phyloP scores from a whole-genome alignment of 2,329 filamentous ascomycete species.

The Colletotrichum kahawae region DNA sequence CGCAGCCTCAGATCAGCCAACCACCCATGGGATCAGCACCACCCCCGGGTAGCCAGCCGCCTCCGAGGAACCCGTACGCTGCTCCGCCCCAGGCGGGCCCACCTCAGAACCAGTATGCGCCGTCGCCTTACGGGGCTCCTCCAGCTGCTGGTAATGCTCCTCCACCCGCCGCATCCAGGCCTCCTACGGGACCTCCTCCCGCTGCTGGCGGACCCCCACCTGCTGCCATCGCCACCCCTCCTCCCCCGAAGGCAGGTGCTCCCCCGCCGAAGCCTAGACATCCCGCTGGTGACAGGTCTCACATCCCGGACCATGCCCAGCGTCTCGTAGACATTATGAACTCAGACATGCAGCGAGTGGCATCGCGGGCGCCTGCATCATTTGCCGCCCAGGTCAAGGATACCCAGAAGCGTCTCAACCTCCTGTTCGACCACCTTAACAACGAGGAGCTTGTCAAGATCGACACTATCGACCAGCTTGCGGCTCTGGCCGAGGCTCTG shows the following conservation, averaged over 20 bases:
- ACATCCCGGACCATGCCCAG: slow-evolving; percentile 80
- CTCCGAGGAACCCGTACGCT: slow-evolving; percentile 44
- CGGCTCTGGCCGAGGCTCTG: slow-evolving; percentile 68
- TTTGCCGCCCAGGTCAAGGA: slow-evolving; percentile 92
- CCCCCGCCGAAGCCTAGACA: slow-evolving; percentile 68
- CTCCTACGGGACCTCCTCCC: slow-evolving; percentile 44
- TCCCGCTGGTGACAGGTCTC: slow-evolving; percentile 85
- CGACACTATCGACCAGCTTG: slow-evolving; percentile 74
- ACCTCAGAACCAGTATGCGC: slow-evolving; percentile 64
- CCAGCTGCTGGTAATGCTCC: slow-evolving; percentile 33
- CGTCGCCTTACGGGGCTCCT: slow-evolving; percentile 54
- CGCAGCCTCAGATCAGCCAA: slow-evolving; percentile 56
- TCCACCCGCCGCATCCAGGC: slow-evolving; percentile 36
- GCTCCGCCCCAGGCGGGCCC: slow-evolving; percentile 52
- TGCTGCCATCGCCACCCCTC: slow-evolving; percentile 44
- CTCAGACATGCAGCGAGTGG: slow-evolving; percentile 87
- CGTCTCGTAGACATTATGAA: slow-evolving; percentile 82
- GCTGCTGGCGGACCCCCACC: slow-evolving; percentile 36
- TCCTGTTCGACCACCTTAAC: slow-evolving; percentile 97
- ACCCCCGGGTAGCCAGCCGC: slow-evolving; percentile 49
- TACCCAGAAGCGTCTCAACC: slow-evolving; percentile 88
- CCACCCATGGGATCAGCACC: slow-evolving; percentile 41
- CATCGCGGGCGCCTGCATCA: slow-evolving; percentile 80
- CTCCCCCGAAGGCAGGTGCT: slow-evolving; percentile 50
- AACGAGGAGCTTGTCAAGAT: slow-evolving; percentile 89